Evolutionary conservation across 2,329 filamentous ascomycete species (phyloP), one percentile per base, ranked within the genome.

Genomic region (Leptographium flavum): DNA sequence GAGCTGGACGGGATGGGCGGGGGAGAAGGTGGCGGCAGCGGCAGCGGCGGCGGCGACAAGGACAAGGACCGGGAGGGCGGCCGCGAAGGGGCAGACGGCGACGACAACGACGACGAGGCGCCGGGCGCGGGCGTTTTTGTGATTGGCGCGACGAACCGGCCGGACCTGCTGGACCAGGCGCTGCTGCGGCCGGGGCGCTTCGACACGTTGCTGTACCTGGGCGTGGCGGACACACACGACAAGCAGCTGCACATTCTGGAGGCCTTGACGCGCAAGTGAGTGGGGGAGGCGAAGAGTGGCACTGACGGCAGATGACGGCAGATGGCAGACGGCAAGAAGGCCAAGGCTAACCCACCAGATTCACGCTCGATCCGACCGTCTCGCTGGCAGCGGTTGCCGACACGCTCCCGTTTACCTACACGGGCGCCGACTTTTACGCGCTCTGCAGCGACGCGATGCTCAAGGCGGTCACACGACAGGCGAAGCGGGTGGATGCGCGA

Each of bases 401-500:
- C 43, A 71, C 71, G 11, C 74, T 98, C 4, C 92, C 92, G 0
- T 92, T 95, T 60, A 96, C 90, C 3, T 98, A 95, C 65, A 98
- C 92, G 0, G 92, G 92, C 57, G 92, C 92, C 50, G 92, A 98
- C 65, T 81, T 98, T 58, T 98, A 98, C 63, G 92, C 92, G 1
- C 73, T 98, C 19, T 96, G 90, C 67, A 94, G 87, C 37, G 92
- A 98, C 61, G 87, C 92, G 43, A 98, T 98, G 92, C 81, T 98
- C 54, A 96, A 98, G 62, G 92, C 92, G 19, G 90, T 98, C 47
- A 98, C 92, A 3, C 79, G 92, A 5, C 86, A 93, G 58, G 87
- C 92, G 2, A 74, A 78, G 1, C 71, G 76, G 2, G 88, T 96
- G 3, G 92, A 98, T 59, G 70, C 76, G 42, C 92, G 92, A 61